These are phyloP conservation scores for Phytopythium litorale DNA, from an alignment of 352 stramenopile species.

Conservation along the genomic window DNA sequence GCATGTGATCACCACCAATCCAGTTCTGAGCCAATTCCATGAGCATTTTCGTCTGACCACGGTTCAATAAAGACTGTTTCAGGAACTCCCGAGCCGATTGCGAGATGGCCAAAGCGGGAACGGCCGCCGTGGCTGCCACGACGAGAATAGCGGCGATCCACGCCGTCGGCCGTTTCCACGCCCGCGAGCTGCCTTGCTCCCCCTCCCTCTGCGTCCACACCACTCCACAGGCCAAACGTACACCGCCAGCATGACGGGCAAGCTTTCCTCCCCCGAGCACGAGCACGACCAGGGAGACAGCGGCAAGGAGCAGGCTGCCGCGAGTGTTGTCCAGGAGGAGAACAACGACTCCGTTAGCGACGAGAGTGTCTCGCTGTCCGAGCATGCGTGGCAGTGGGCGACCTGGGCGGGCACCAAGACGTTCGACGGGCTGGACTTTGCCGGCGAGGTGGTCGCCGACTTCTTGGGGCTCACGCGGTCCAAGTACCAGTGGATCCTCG, in stretches of 20 bases:
- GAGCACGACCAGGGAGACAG: not conserved
- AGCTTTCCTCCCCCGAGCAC: not conserved
- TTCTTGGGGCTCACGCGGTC: constrained; percentile 81
- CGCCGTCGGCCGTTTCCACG: not conserved
- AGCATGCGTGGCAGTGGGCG: constrained; percentile 56
- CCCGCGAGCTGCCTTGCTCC: not conserved
- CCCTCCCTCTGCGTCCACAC: not conserved
- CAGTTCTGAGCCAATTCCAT: no score
- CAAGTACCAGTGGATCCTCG: constrained; percentile 84
- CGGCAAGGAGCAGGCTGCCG: not conserved
- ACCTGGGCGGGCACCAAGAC: constrained; percentile 62
- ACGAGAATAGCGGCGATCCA: no score
- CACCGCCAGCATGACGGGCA: not conserved
- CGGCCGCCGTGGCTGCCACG: no score
- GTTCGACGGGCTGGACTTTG: constrained; percentile 74
- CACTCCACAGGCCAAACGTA: no score
- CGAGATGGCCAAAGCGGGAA: no score
- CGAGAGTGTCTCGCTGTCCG: constrained; percentile 6
- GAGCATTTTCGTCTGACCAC: no score
- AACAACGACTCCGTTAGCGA: not conserved
- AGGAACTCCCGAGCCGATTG: no score
- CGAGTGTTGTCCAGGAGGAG: not conserved
- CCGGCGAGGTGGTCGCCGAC: constrained; percentile 70
- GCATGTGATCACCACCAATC: no score
- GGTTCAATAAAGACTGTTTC: no score